Base-by-base conservation (phyloP, 768 basidiomycete species). In the Auricularia cornea region DNA sequence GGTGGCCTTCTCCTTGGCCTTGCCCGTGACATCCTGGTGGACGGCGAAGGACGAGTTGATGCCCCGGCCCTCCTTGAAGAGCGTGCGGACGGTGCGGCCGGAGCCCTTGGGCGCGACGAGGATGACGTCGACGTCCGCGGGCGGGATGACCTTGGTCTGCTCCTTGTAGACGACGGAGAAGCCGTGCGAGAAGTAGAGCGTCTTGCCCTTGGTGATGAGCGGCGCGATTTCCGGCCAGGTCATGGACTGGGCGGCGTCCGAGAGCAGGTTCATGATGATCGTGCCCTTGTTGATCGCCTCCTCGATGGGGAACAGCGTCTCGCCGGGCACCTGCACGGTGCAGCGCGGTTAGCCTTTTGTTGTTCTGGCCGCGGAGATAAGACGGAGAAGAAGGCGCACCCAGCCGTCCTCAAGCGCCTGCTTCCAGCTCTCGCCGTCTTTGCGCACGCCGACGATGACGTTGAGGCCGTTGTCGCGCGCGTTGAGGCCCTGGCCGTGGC, bases 111-210 rank as follows among this genome's bases (percentile, higher is more conserved):
- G 97, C 12, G 97, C 97, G 64, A 97, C 96, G 70, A 99, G 92
- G 76, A 99, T 98, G 71, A 99, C 97, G 74, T 99, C 97, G 67
- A 99, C 92, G 72, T 98, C 94, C 23, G 81, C 71, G 56, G 97
- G 97, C 66, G 94, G 91, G 62, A 95, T 71, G 68, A 99, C 94
- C 63, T 95, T 83, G 68, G 97, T 99, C 77, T 97, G 93, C 5
- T 99, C 86, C 83, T 95, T 93, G 87, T 89, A 99, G 62, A 99
- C 94, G 68, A 98, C 85, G 67, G 96, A 98, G 89, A 99, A 99
- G 72, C 97, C 97, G 76, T 99, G 97, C 5, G 96, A 94, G 83
- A 99, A 99, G 88, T 99, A 99, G 67, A 99, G 89, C n/a, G 97
- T 99, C 84, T 99, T 98, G 80, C 92, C 97, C 85, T 95, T 93